Evolutionary conservation across 768 basidiomycete species (phyloP), one percentile per base, ranked within the genome.

Genomic region (Sarcodon aspratus): DNA sequence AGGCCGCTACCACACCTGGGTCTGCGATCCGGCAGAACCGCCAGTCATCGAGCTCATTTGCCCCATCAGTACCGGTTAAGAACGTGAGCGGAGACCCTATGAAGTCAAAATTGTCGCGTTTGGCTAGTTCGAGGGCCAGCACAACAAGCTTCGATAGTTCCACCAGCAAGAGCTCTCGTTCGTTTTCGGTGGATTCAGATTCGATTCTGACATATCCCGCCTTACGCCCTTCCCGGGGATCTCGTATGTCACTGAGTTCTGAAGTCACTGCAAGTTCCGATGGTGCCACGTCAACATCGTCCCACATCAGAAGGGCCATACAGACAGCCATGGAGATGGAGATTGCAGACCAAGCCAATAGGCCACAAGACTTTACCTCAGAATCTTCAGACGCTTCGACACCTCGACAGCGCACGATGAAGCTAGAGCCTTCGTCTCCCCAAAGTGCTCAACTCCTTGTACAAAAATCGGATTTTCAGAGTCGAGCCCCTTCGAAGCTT

Each of bases 161-260:
- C 34, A 65, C 65, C 42, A 74, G 69, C 50, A 67, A 72, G 51
- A 78, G 74, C 55, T 79, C 81, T 18, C 66, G 73, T 45, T 76
- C 79, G 18, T 76, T 50, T 50, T 74, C 66, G 9, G 63, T 76
- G 38, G 67, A 75, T 33, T 66, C 76, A 0, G 78, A 76, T 3
- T 80, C 84, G 21, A 70, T 83, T n/a, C 75, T 79, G 55, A 87
- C 86, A 1, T 88, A 81, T 58, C 81, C 85, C 18, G 71, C 59
- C 13, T 69, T 87, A 52, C 79, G 85, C 13, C 86, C 85, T n/a
- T 72, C 80, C 27, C 60, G 78, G 3, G 71, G 75, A 45, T 87
- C 85, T 15, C 58, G 64, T 32, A 36, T 63, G 36, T 64, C 62
- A 12, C 38, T 61, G 11, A 21, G 44, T 13, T 37, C 45, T 17